These are phyloP conservation scores for Alloteropsis angusta DNA, from an alignment of 202 grass and related monocot species.

Conservation along the genomic window DNA sequence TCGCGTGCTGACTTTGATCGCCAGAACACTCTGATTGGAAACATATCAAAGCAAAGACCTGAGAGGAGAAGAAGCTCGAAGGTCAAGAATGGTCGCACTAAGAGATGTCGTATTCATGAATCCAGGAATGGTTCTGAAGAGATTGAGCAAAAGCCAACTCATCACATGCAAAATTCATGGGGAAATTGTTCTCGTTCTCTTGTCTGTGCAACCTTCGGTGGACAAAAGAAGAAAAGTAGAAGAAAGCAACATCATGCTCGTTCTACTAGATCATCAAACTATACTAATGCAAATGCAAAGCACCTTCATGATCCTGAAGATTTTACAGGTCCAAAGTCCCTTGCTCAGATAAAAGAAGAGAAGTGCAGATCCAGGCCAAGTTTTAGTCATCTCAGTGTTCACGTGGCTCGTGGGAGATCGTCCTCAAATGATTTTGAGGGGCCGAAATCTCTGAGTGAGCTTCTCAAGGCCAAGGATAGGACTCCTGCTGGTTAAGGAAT, in stretches of 20 bases:
- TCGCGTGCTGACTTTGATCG: not conserved
- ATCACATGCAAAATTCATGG: not conserved
- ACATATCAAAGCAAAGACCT: conserved; percentile 15
- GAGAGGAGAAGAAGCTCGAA: conserved; percentile 21
- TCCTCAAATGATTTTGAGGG: conserved; percentile 33
- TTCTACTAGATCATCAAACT: conserved; percentile 1
- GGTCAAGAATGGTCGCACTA: conserved; percentile 12
- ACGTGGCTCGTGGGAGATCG: not conserved
- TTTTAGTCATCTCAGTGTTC: not conserved
- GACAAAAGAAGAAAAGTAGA: conserved; percentile 27
- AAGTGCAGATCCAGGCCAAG: conserved; percentile 20
- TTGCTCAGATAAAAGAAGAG: conserved; percentile 49
- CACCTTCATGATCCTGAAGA: not conserved
- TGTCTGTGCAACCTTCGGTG: not conserved
- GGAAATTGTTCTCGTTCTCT: not conserved
- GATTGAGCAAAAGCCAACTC: conserved; percentile 1
- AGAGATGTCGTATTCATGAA: not conserved
- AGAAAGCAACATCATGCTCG: conserved; percentile 9
- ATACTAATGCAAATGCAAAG: not conserved
- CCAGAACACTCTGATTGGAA: conserved; percentile 13
- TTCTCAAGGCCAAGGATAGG: conserved; percentile 37
- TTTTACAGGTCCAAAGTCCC: conserved; percentile 41
- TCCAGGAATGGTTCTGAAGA: not conserved
- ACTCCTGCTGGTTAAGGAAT: not conserved
- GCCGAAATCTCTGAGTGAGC: conserved; percentile 31